These are phyloP conservation scores for Rhizophagus clarus DNA, from an alignment of 192 early-diverging fungal species.

Conservation along the genomic window DNA sequence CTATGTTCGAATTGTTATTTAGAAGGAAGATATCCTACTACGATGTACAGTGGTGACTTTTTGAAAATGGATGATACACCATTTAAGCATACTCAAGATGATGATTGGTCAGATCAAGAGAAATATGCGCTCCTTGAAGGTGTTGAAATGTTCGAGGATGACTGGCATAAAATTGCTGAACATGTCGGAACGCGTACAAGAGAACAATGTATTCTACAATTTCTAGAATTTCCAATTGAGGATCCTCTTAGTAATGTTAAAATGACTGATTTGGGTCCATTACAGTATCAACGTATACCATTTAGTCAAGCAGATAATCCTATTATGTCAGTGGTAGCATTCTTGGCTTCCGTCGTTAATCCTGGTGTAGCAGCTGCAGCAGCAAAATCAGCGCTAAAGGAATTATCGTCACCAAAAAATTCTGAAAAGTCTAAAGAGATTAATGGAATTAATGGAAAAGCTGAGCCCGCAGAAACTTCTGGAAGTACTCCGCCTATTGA, in stretches of 20 bases:
- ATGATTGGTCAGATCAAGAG: constrained; percentile 88
- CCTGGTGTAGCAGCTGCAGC: constrained; percentile 86
- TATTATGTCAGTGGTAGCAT: constrained; percentile 87
- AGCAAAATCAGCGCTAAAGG: constrained; percentile 80
- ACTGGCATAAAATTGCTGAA: constrained; percentile 90
- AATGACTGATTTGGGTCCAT: constrained; percentile 54
- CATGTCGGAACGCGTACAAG: constrained; percentile 89
- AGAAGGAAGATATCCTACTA: constrained; percentile 91
- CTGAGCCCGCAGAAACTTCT: constrained; percentile 9
- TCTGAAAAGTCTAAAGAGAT: constrained; percentile 30
- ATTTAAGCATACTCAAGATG: constrained; percentile 55
- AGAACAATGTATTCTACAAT: constrained; percentile 90
- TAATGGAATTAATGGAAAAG: constrained; percentile 12
- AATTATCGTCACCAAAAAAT: constrained; percentile 51
- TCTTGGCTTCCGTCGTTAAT: constrained; percentile 83
- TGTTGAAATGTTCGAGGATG: constrained; percentile 91
- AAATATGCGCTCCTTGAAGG: constrained; percentile 87
- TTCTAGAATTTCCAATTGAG: constrained; percentile 88
- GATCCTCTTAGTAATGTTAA: constrained; percentile 65
- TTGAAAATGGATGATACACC: constrained; percentile 62
- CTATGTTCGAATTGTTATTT: constrained; percentile 88
- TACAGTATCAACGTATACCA: constrained; percentile 73
- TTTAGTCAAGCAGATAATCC: constrained; percentile 88
- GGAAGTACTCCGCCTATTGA: neutral
- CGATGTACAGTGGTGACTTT: constrained; percentile 85